Percentiles rank a stretch among this genome's conserved stretches.
Evolutionary conservation across 1,284 basidiomycete genomes (phyloP).

Genomic region (Wolfiporia cocos): DNA sequence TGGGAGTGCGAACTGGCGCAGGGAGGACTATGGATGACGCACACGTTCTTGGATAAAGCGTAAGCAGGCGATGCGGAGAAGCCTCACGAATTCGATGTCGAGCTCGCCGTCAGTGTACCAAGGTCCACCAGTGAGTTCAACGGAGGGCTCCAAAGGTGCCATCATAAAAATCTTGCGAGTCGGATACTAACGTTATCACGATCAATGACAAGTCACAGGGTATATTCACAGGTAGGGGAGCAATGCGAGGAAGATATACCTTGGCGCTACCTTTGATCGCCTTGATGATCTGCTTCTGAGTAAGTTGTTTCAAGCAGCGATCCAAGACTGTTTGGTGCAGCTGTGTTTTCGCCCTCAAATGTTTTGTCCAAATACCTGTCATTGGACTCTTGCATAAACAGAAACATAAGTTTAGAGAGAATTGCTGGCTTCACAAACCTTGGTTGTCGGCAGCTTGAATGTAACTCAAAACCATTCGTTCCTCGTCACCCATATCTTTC

Average conservation of each 20-base stretch:
- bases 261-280: neutral
- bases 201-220: neutral
- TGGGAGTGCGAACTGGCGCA: too few relatives aligned
- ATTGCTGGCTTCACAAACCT: neutral
- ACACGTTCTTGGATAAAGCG: conserved; percentile 73
- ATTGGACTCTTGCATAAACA: neutral
- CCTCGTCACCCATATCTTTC: neutral
- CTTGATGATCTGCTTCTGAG: neutral
- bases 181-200: conserved; percentile 73
- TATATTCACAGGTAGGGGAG: neutral
- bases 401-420: neutral
- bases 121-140: conserved; percentile 84
- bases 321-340: neutral
- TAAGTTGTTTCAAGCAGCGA: neutral
- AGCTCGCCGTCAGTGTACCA: conserved; percentile 95
- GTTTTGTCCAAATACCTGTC: neutral
- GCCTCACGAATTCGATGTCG: conserved; percentile 84
- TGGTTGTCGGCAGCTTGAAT: neutral
- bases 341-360: neutral
- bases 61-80: conserved; percentile 65
- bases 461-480: neutral
- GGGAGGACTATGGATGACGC: conserved; percentile 48
- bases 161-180: conserved; percentile 94
- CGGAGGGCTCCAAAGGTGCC: conserved; percentile 74
- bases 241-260: neutral